Conservation (phyloP, 345 rosid species). For the Mallotus nudiflorus region DNA sequence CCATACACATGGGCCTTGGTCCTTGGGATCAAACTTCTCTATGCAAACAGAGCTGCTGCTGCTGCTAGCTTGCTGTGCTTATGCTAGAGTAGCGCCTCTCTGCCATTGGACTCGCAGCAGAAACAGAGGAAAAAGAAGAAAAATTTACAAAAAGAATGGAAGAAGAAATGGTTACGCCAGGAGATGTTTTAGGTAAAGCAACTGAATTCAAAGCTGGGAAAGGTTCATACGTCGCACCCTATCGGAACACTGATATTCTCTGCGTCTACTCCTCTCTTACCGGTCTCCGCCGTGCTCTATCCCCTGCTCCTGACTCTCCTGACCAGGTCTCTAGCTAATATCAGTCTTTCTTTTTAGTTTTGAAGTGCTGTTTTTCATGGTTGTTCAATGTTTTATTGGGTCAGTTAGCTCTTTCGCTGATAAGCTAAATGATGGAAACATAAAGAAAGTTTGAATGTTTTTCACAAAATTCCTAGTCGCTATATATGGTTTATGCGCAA, state of each 20-base stretch:
- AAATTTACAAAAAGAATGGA: conserved; percentile 40
- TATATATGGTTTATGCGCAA: no score
- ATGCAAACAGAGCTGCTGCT: no score
- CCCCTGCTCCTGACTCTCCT: conserved; percentile 53
- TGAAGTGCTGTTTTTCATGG: background rate
- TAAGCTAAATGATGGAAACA: no score
- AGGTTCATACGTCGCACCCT: conserved; percentile 66
- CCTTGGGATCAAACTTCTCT: no score
- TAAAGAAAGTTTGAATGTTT: no score
- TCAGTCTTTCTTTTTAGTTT: background rate
- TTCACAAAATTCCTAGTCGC: no score
- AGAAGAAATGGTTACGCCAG: conserved; percentile 66
- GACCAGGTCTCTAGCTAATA: conserved; percentile 62
- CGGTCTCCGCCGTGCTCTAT: conserved; percentile 51
- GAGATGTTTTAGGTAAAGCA: conserved; percentile 68
- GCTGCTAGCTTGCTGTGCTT: background rate
- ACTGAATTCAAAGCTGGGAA: conserved; percentile 67
- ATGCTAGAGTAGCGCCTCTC: background rate
- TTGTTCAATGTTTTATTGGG: background rate
- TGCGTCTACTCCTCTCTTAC: conserved; percentile 78
- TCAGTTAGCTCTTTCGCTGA: background rate
- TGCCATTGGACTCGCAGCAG: no score
- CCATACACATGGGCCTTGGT: no score
- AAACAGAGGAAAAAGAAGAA: background rate
- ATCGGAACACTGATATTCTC: conserved; percentile 38